Evolutionary conservation across 2,329 filamentous ascomycete species (phyloP), one percentile per base, ranked within the genome.

Genomic region (Verticillium nubilum): DNA sequence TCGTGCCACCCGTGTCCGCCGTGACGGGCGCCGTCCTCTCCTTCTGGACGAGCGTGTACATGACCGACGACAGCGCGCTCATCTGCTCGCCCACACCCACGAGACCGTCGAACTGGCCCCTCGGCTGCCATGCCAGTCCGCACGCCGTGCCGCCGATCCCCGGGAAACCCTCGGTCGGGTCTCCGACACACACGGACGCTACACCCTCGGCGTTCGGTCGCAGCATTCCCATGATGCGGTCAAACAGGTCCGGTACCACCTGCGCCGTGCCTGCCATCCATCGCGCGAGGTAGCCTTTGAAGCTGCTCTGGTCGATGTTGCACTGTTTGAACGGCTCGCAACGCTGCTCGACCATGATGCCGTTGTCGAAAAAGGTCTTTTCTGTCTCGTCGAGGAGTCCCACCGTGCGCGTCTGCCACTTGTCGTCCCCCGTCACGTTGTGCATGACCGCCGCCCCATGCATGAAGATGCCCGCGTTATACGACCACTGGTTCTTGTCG

Each of bases 221-320:
- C 52, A 89, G 71, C n/a, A 85, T 73, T 5, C 78, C 76, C 66
- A 77, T 75, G 62, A 88, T 80, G 4, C 68, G 72, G 55, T 78
- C 72, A 61, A 73, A 75, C 1, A 80, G 83, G 63, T 78, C 77
- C 1, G 85, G 81, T 1, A 81, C 84, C 66, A 87, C 69, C 68
- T 83, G 79, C 6, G 79, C 73, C 1, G 83, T 81, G 19, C 75
- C 76, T 1, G 84, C 80, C 69, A 88, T 73, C 84, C 87, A 92
- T 52, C 89, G 86, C 27, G 84, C 74, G 27, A 91, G 77, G 71
- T 91, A 92, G 12, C 87, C 89, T 74, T 92, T 92, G 84, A 92
- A 92, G 54, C 81, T 86, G 67, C 82, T 82, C 74, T 92, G 88
- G 71, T 92, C 89, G 63, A 80, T 80, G 74, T 91, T 84, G 78